Evolutionary conservation across 2,329 filamentous ascomycete species (phyloP), one percentile per base, ranked within the genome.

Genomic region (Stenocarpella maydis): DNA sequence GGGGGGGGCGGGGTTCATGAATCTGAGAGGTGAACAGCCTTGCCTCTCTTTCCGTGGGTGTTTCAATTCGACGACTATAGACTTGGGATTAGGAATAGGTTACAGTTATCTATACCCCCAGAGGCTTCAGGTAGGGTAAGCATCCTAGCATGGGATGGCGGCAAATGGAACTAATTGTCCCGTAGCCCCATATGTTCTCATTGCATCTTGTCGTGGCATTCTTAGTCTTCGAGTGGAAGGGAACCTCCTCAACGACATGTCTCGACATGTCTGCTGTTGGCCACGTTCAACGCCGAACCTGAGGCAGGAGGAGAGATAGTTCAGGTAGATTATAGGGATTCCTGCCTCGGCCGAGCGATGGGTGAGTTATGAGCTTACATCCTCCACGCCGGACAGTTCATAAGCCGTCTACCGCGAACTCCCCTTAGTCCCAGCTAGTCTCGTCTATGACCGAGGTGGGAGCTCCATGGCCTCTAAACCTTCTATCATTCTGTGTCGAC

Each of bases 81-180:
- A 71, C 54, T 65, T 45, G 50, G 49, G 63, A 60, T 69, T 55
- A 67, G 49, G 67, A 65, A 67, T 69, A 69, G 55, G 63, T 69
- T 66, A 69, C 63, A 71, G 55, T 68, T 53, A 67, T 67, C 64
- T 71, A 71, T 71, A 71, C 67, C 70, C 69, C 70, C 41, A 66
- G 67, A 71, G 69, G 50, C 70, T 67, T 67, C 55, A 60, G 54
- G 58, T 47, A 66, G 41, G 65, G 61, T 55, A 69, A 39, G 45
- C 50, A 60, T 34, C 39, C 43, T 37, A 45, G 37, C 50, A 60
- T 45, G 31, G 63, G 39, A 39, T 69, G 65, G 58, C 39, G 41
- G 54, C 28, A 65, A 68, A 68, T 68, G 58, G 43, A 68, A 67
- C 37, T 52, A 64, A 28, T 45, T 65, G 41, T 70, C 52, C 41